Conservation (phyloP, 495 filamentous ascomycete genomes). For the Penicillium pulvis region DNA sequence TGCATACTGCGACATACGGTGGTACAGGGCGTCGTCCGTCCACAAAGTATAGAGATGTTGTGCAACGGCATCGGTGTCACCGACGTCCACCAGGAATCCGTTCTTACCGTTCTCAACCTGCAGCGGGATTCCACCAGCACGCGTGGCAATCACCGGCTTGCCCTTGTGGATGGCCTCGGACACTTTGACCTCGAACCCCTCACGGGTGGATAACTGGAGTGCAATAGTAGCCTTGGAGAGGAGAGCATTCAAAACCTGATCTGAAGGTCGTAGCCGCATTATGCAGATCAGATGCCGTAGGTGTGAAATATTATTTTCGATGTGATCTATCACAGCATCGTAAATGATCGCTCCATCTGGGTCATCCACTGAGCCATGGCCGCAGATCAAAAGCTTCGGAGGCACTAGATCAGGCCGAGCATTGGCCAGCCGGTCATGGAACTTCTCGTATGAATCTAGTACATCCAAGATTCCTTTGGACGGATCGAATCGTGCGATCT, state of each 20-base stretch:
- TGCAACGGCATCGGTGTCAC: constrained; percentile 73
- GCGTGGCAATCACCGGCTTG: constrained; percentile 77
- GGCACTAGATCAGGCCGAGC: constrained; percentile 44
- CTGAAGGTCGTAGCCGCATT: constrained; percentile 75
- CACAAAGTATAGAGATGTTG: constrained; percentile 68
- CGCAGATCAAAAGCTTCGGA: constrained; percentile 76
- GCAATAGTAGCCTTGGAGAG: constrained; percentile 72
- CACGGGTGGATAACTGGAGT: constrained; percentile 78
- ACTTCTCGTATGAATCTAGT: constrained; percentile 74
- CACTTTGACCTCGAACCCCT: constrained; percentile 91
- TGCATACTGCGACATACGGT: constrained; percentile 69
- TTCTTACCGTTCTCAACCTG: constrained; percentile 74
- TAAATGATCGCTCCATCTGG: constrained; percentile 77
- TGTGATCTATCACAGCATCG: constrained; percentile 65
- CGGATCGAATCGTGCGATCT: constrained; percentile 86
- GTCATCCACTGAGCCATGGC: constrained; percentile 84
- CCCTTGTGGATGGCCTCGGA: constrained; percentile 87
- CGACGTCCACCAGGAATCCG: constrained; percentile 75
- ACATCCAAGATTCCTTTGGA: constrained; percentile 84
- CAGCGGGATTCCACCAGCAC: constrained; percentile 79
- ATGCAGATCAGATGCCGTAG: constrained; percentile 65
- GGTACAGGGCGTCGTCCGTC: constrained; percentile 63
- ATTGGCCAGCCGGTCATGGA: constrained; percentile 60
- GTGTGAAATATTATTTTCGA: constrained; percentile 58
- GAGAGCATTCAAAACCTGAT: constrained; percentile 82